phyloP scores from a whole-genome alignment of 208 protist genomes.

The Vickermania spadyakhi region DNA sequence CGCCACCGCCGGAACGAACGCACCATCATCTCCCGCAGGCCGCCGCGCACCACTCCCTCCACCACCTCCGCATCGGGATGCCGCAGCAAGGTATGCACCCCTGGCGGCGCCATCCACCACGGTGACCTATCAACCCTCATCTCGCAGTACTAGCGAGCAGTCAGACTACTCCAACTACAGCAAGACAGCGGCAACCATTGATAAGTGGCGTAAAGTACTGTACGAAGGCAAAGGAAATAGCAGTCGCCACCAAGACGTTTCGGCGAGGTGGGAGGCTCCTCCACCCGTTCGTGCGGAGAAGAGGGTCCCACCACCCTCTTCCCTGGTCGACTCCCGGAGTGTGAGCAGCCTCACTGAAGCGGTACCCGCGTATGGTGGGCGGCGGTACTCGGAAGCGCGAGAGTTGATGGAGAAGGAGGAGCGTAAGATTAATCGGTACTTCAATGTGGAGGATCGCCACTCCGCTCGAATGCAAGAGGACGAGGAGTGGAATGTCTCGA shows the following conservation, averaged over 20 bases:
- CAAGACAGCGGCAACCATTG: not conserved
- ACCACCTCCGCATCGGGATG: too few relatives aligned
- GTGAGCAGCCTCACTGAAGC: not conserved
- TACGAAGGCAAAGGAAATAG: not conserved
- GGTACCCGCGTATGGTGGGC: not conserved
- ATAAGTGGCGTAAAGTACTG: not conserved
- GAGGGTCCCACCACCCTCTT: not conserved
- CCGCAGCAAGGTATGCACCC: too few relatives aligned
- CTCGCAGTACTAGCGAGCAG: not conserved
- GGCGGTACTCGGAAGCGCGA: not conserved
- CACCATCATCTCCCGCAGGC: not conserved
- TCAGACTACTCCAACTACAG: not conserved
- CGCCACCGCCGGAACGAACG: not conserved
- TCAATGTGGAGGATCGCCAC: not conserved
- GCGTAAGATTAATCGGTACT: not conserved
- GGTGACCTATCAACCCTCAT: not conserved
- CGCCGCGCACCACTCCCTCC: not conserved
- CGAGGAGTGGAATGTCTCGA: not conserved
- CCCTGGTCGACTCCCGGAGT: not conserved
- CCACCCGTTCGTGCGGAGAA: not conserved
- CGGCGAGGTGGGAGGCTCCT: not conserved
- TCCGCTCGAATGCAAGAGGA: not conserved
- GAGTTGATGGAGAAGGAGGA: conserved; percentile 3
- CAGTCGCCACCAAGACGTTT: not conserved
- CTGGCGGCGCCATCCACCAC: not conserved